Conservation (phyloP, 768 basidiomycete species). For the Collybia sp. region DNA sequence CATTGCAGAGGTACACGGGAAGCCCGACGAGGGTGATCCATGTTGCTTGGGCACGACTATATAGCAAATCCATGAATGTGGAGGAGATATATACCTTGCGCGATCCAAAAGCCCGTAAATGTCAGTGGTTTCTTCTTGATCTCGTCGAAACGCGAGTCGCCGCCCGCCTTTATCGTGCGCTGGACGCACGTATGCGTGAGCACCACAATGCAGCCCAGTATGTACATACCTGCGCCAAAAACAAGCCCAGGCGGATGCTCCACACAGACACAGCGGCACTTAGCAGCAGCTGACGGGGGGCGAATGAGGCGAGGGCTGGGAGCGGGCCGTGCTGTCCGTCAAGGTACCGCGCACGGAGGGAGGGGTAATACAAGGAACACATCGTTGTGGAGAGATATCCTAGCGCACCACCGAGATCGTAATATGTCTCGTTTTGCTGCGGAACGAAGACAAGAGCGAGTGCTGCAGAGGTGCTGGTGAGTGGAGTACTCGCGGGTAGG, state of each 20-base stretch:
- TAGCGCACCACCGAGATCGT: slow-evolving; percentile 59
- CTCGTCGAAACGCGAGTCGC: slow-evolving; percentile 62
- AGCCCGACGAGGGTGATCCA: slow-evolving; percentile 69
- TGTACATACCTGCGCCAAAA: slow-evolving; percentile 33
- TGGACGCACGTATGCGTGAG: slow-evolving; percentile 5
- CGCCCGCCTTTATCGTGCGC: slow-evolving; percentile 45
- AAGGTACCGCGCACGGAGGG: slow-evolving; percentile 44
- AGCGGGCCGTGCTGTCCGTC: slow-evolving; percentile 31
- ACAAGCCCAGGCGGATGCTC: slow-evolving; percentile 58
- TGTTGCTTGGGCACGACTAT: slow-evolving; percentile 32
- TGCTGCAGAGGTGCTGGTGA: slow-evolving; percentile 22
- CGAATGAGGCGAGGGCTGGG: slow-evolving; percentile 41
- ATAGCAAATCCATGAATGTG: not conserved
- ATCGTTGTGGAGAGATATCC: slow-evolving; percentile 63
- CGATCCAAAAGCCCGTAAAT: slow-evolving; percentile 61
- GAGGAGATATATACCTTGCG: slow-evolving; percentile 36
- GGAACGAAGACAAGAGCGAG: slow-evolving; percentile 63
- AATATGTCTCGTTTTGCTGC: slow-evolving; percentile 58
- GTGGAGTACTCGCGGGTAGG: not conserved
- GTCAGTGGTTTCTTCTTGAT: slow-evolving; percentile 32
- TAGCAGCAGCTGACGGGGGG: slow-evolving; percentile 57
- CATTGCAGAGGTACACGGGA: slow-evolving; percentile 63
- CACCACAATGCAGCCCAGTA: too few relatives aligned
- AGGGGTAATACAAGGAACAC: slow-evolving; percentile 59
- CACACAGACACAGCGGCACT: slow-evolving; percentile 55